Evolutionary conservation across 1,284 basidiomycete species (phyloP).

Genomic region (Earliella scabrosa): DNA sequence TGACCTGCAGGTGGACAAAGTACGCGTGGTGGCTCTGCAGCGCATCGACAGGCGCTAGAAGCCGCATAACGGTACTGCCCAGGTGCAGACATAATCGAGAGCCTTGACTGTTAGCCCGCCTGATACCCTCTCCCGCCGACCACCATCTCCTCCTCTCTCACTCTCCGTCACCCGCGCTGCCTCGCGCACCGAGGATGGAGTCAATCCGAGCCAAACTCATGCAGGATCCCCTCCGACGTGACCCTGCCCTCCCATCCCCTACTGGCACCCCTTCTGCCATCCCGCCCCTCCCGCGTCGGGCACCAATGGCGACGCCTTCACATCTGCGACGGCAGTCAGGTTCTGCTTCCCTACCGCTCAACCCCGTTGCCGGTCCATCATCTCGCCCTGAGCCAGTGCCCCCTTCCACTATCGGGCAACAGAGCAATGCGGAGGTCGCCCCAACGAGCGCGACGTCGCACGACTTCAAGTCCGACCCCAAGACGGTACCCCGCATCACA

Average conservation of each 20-base stretch:
- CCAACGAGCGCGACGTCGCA: too few relatives aligned
- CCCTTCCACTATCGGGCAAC: too few relatives aligned
- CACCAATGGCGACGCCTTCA: background rate
- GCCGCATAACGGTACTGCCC: too few relatives aligned
- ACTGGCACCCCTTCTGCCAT: too few relatives aligned
- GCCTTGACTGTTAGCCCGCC: background rate
- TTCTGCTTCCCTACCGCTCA: background rate
- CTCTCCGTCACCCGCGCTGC: background rate
- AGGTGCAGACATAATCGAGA: too few relatives aligned
- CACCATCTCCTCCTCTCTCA: background rate
- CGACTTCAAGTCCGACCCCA: too few relatives aligned
- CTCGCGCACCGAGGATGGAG: background rate
- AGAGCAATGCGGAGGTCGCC: too few relatives aligned
- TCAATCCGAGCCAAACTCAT: background rate
- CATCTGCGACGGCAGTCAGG: background rate
- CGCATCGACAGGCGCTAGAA: background rate
- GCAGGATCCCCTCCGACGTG: background rate
- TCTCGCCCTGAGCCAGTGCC: background rate
- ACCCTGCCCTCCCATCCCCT: too few relatives aligned
- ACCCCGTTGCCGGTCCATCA: background rate
- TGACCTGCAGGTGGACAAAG: too few relatives aligned
- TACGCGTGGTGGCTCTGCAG: too few relatives aligned
- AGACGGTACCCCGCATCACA: constrained; percentile 42
- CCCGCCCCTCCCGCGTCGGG: background rate
- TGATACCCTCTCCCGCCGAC: background rate